These are phyloP conservation scores for Penicillium corylophilum DNA, from an alignment of 2,329 filamentous ascomycete species.

Conservation along the genomic window DNA sequence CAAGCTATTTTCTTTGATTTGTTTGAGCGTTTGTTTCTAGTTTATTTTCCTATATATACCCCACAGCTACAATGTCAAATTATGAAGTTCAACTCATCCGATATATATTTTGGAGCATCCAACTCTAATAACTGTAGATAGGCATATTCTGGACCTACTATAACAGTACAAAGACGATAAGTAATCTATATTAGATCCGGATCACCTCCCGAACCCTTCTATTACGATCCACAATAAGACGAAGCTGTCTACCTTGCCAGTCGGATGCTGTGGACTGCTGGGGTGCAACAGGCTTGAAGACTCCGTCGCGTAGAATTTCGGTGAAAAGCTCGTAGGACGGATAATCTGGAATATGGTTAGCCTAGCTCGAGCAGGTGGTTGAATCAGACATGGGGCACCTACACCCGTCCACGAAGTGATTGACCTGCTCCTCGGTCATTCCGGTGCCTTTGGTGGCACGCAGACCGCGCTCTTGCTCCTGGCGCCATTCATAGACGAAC, in stretches of 20 bases:
- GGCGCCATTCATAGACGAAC: constrained; percentile 82
- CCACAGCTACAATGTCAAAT: background rate
- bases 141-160: no score
- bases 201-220: constrained; percentile 59
- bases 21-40: background rate
- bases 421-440: constrained; percentile 80
- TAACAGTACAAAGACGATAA: background rate
- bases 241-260: constrained; percentile 57
- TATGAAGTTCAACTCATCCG: background rate
- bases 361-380: background rate
- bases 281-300: constrained; percentile 46
- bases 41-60: background rate
- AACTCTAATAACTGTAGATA: background rate
- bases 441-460: constrained; percentile 66
- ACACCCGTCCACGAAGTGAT: constrained; percentile 70
- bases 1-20: background rate
- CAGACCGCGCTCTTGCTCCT: constrained; percentile 74
- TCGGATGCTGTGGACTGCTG: constrained; percentile 22
- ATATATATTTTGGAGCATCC: background rate
- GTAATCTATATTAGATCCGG: constrained; percentile 43
- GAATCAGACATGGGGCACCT: constrained; percentile 23
- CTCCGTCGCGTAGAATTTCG: constrained; percentile 57
- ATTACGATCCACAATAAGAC: constrained; percentile 61
- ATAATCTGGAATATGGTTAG: constrained; percentile 50
- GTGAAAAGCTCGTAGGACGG: constrained; percentile 71